Evolutionary conservation across 805 yeast genomes (phyloP).

Genomic region (Pichia manshurica): DNA sequence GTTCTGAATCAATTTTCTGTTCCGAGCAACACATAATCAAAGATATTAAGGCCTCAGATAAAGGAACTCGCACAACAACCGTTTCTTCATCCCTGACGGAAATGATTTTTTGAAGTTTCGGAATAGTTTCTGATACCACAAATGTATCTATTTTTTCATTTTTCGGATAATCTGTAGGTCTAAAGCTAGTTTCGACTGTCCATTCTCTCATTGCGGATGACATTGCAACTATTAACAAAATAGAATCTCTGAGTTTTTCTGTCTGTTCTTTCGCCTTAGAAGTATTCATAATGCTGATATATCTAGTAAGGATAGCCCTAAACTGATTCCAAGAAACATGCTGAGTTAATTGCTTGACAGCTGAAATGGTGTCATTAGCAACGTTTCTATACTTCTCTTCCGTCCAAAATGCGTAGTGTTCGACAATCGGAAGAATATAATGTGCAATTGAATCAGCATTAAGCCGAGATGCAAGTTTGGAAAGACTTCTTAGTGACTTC

Average conservation of each 20-base stretch:
- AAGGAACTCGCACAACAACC: conserved; percentile 63
- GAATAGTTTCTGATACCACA: conserved; percentile 52
- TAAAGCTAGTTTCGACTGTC: conserved; percentile 8
- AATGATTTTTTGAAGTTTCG: conserved; percentile 56
- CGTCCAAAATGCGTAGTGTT: conserved; percentile 60
- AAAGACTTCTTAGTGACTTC: conserved; percentile 67
- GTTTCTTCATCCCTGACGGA: conserved; percentile 72
- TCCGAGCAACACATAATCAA: conserved; percentile 57
- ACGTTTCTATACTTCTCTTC: conserved; percentile 57
- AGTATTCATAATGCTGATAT: conserved; percentile 34
- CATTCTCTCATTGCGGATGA: conserved; percentile 38
- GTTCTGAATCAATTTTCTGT: conserved; percentile 47
- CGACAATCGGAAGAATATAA: conserved; percentile 79
- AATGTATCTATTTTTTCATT: conserved; percentile 38
- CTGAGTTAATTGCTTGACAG: conserved; percentile 54
- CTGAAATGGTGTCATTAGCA: conserved; percentile 57
- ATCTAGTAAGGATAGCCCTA: conserved; percentile 67
- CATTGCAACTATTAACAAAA: conserved; percentile 51
- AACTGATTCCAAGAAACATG: conserved; percentile 74
- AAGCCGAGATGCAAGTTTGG: conserved; percentile 40
- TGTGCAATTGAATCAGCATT: conserved; percentile 62
- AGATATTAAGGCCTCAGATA: conserved; percentile 74
- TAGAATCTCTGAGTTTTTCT: conserved; percentile 49
- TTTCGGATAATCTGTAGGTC: conserved; percentile 33
- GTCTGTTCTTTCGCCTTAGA: conserved; percentile 24